These are phyloP conservation scores for Malassezia obtusa DNA, from an alignment of 1,284 basidiomycete species.

Conservation along the genomic window DNA sequence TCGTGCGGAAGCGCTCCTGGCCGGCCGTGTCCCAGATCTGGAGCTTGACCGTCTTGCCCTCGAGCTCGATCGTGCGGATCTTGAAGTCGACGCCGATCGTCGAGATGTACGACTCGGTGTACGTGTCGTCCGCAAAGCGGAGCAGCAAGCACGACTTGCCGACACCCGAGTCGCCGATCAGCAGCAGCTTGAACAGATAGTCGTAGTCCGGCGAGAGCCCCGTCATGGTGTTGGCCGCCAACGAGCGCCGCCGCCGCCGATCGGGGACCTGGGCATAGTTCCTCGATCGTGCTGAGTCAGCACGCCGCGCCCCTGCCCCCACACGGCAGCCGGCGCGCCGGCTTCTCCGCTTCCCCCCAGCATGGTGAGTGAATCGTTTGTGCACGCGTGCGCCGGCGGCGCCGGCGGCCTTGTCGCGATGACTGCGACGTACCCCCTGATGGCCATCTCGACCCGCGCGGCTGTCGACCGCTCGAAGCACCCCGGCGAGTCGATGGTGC, in stretches of 20 bases:
- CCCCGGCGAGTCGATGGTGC: conserved; percentile 52
- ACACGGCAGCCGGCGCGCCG: background rate
- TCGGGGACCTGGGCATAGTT: background rate
- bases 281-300: conserved; percentile 2
- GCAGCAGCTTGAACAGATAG: conserved; percentile 48
- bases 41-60: conserved; percentile 98
- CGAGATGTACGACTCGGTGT: conserved; percentile 52
- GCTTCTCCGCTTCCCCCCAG: background rate
- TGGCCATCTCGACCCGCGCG: conserved; percentile 82
- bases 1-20: conserved; percentile 57
- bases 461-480: conserved; percentile 77
- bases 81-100: conserved; percentile 76
- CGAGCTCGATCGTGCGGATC: conserved; percentile 98
- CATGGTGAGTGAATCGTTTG: conserved; percentile 59
- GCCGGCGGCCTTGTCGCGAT: conserved; percentile 67
- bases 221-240: conserved; percentile 21
- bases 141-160: conserved; percentile 61
- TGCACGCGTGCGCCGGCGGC: conserved; percentile 81
- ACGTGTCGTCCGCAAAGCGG: conserved; percentile 52
- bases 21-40: conserved; percentile 64
- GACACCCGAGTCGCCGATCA: conserved; percentile 76
- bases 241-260: background rate
- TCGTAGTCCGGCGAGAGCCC: conserved; percentile 45
- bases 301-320: background rate
- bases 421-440: conserved; percentile 57